phyloP scores from a whole-genome alignment of 176 grass and related monocot species.

The Carex cristatella region DNA sequence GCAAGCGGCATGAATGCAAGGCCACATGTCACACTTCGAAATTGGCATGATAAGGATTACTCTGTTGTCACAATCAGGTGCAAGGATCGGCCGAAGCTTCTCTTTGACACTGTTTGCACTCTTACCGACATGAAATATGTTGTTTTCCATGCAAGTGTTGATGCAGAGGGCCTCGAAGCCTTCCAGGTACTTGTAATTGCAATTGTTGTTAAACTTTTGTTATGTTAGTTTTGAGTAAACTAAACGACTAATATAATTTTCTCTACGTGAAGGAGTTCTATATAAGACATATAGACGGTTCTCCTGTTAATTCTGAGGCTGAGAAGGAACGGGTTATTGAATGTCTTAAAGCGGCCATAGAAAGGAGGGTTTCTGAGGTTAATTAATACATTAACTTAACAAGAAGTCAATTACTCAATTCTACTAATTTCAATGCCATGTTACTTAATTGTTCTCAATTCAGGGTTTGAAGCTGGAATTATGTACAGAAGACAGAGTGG shows the following conservation, averaged over 20 bases:
- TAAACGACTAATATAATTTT: constrained; percentile 2
- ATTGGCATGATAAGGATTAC: constrained; percentile 79
- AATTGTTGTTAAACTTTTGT: not conserved
- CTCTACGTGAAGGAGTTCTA: constrained; percentile 55
- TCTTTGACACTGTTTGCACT: constrained; percentile 86
- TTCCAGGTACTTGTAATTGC: constrained; percentile 52
- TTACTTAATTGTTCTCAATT: constrained; percentile 1
- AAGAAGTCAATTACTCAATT: not conserved
- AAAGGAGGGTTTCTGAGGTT: constrained; percentile 80
- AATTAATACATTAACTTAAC: constrained; percentile 4
- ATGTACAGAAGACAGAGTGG: constrained; percentile 58
- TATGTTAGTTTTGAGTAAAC: constrained; percentile 6
- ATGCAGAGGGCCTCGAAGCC: constrained; percentile 46
- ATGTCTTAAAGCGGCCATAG: constrained; percentile 75
- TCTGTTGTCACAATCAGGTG: constrained; percentile 72
- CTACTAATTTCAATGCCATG: not conserved
- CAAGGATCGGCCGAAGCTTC: constrained; percentile 74
- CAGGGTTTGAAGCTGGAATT: constrained; percentile 81
- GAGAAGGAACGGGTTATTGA: constrained; percentile 62
- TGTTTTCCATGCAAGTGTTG: constrained; percentile 76
- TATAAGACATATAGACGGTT: constrained; percentile 69
- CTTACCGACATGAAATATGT: constrained; percentile 70
- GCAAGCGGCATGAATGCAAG: constrained; percentile 16
- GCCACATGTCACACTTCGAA: constrained; percentile 53
- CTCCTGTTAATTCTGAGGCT: constrained; percentile 53